Percentiles rank a stretch among this genome's conserved stretches.
Evolutionary conservation across 225 moss, liverwort and hornwort species (phyloP).

Genomic region (Physcomitrellopsis africana): DNA sequence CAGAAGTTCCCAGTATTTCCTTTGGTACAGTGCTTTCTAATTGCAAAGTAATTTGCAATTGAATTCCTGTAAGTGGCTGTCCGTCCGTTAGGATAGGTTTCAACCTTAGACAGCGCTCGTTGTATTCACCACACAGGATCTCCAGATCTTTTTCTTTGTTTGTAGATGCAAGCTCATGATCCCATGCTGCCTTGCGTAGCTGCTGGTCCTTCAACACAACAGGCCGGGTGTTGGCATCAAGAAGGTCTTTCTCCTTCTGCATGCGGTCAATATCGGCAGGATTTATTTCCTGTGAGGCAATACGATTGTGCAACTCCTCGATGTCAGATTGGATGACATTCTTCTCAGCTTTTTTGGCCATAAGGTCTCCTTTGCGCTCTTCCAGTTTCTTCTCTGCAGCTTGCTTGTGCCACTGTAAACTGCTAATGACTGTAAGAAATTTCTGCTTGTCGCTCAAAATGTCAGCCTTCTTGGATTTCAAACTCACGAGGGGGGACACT

Average conservation of each 20-base stretch:
- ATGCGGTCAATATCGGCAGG: slow-evolving; percentile 77
- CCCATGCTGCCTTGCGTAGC: slow-evolving; percentile 80
- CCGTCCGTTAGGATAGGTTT: slow-evolving; percentile 62
- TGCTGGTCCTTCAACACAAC: slow-evolving; percentile 66
- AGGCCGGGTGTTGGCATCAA: slow-evolving; percentile 67
- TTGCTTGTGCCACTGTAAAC: slow-evolving; percentile 69
- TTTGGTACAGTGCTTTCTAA: slow-evolving; percentile 57
- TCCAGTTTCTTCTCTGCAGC: slow-evolving; percentile 77
- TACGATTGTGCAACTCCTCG: slow-evolving; percentile 64
- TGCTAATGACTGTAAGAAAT: slow-evolving; percentile 57
- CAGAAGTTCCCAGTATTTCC: slow-evolving; percentile 68
- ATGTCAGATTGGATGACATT: slow-evolving; percentile 55
- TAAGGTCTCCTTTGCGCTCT: slow-evolving; percentile 71
- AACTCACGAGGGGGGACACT: slow-evolving; percentile 52
- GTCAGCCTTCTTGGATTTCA: slow-evolving; percentile 66
- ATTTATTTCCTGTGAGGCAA: slow-evolving; percentile 78
- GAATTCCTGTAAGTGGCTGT: slow-evolving; percentile 41
- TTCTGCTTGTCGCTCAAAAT: slow-evolving; percentile 81
- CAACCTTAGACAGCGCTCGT: slow-evolving; percentile 65
- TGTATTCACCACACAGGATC: slow-evolving; percentile 54
- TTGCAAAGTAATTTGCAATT: slow-evolving; percentile 68
- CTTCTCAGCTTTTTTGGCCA: slow-evolving; percentile 71
- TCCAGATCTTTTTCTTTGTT: slow-evolving; percentile 79
- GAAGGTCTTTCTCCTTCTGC: slow-evolving; percentile 80
- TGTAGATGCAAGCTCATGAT: slow-evolving; percentile 69